These are phyloP conservation scores for Iberis pinnata DNA, from an alignment of 345 rosid genomes.

Conservation along the genomic window DNA sequence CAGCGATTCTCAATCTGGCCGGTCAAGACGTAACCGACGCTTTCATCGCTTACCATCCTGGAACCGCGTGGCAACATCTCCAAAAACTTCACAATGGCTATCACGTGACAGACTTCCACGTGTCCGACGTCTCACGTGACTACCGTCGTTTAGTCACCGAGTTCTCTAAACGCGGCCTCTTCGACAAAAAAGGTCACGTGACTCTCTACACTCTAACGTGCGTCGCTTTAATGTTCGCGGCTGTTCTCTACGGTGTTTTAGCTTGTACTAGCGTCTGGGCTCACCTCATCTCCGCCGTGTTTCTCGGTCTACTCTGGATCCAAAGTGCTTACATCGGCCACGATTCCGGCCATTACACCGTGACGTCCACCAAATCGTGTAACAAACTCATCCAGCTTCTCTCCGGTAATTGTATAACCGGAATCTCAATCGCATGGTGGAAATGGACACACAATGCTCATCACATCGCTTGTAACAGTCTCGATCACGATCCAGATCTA, in stretches of 20 bases:
- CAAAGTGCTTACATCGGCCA: slow-evolving; percentile 84
- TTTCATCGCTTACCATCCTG: slow-evolving; percentile 89
- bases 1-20: slow-evolving; percentile 54
- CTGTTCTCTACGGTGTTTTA: slow-evolving; percentile 62
- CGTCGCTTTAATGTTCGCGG: slow-evolving; percentile 39
- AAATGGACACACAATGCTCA: slow-evolving; percentile 98
- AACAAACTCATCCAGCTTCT: slow-evolving; percentile 60
- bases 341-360: slow-evolving; percentile 86
- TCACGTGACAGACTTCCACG: slow-evolving; percentile 48
- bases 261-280: slow-evolving; percentile 43
- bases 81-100: slow-evolving; percentile 60
- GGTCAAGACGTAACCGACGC: slow-evolving; percentile 97
- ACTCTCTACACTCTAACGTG: slow-evolving; percentile 37
- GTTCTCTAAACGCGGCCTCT: slow-evolving; percentile 58
- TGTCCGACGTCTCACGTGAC: slow-evolving; percentile 71
- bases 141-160: slow-evolving; percentile 56
- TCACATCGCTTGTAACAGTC: slow-evolving; percentile 86
- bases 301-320: slow-evolving; percentile 77
- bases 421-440: slow-evolving; percentile 99
- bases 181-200: slow-evolving; percentile 69
- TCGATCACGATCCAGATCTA: slow-evolving; percentile 91
- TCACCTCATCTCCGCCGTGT: slow-evolving; percentile 47
- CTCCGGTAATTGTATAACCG: slow-evolving; percentile 86
- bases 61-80: slow-evolving; percentile 68
- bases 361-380: slow-evolving; percentile 43